Conservation (phyloP, 305 asterid species). For the Fraxinus sp. region DNA sequence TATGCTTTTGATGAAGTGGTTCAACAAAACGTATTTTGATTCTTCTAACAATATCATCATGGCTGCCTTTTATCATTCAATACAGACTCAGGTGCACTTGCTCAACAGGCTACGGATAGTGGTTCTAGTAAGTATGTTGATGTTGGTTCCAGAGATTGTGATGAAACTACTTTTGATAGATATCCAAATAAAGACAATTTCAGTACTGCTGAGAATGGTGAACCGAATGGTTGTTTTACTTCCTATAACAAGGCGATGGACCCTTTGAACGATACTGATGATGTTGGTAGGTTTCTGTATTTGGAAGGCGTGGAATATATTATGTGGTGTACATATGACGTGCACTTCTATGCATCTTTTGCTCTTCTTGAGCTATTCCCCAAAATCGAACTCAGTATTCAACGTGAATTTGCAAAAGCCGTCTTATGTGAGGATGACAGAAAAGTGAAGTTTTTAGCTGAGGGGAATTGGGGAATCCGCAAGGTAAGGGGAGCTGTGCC, state of each 20-base stretch:
- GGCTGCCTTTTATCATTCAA: constrained; percentile 3
- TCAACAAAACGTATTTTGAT: neutral
- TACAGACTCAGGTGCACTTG: constrained; percentile 42
- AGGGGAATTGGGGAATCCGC: constrained; percentile 91
- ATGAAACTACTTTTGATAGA: neutral
- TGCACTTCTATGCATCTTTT: constrained; percentile 96
- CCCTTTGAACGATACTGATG: constrained; percentile 47
- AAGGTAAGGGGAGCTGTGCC: constrained; percentile 97
- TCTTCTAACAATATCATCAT: neutral
- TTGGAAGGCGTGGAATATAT: constrained; percentile 96
- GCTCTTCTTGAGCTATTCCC: constrained; percentile 97
- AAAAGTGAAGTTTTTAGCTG: constrained; percentile 82
- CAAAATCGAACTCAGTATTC: constrained; percentile 90
- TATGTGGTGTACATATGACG: constrained; percentile 99
- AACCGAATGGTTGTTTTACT: constrained; percentile 29
- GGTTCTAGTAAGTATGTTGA: constrained; percentile 26
- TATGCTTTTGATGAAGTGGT: neutral
- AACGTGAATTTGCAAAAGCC: constrained; percentile 90
- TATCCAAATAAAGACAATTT: constrained; percentile 26
- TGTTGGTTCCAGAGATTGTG: constrained; percentile 3
- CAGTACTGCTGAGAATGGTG: constrained; percentile 25
- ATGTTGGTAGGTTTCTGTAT: constrained; percentile 88
- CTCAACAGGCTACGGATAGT: constrained; percentile 29
- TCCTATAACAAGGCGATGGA: constrained; percentile 35
- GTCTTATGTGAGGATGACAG: constrained; percentile 78